Evolutionary conservation across 257 asterid species (phyloP).

Genomic region (Fraxinus americana): DNA sequence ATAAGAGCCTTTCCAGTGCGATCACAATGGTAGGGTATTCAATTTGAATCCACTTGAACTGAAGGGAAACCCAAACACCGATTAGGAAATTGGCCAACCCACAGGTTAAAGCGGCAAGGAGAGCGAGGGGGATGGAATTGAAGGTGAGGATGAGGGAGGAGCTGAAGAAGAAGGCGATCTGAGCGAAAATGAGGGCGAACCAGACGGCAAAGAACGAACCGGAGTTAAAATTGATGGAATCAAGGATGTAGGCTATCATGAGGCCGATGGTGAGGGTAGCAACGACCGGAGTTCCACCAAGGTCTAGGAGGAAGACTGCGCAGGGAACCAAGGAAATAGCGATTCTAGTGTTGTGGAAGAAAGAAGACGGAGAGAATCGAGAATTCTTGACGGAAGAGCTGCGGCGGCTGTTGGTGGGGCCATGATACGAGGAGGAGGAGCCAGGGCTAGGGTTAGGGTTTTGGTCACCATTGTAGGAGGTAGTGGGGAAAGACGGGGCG

Average conservation of each 20-base stretch:
- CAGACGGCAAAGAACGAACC: constrained; percentile 93
- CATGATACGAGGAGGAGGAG: constrained; percentile 44
- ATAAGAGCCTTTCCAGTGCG: constrained; percentile 84
- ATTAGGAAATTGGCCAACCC: constrained; percentile 76
- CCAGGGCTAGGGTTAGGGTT: constrained; percentile 64
- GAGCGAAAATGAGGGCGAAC: constrained; percentile 83
- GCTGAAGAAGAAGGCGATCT: constrained; percentile 80
- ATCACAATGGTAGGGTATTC: constrained; percentile 89
- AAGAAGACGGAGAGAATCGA: constrained; percentile 65
- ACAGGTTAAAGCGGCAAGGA: constrained; percentile 69
- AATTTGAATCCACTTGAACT: constrained; percentile 96
- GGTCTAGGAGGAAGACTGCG: constrained; percentile 88
- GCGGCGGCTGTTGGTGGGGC: constrained; percentile 34
- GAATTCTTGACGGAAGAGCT: constrained; percentile 56
- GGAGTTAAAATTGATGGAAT: constrained; percentile 75
- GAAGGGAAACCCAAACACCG: constrained; percentile 94
- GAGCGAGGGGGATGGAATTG: constrained; percentile 52
- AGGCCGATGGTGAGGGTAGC: constrained; percentile 74
- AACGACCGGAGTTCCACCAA: constrained; percentile 94
- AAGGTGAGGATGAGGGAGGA: constrained; percentile 61
- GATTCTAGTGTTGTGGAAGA: constrained; percentile 76
- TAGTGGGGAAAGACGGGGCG: constrained; percentile 66
- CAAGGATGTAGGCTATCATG: constrained; percentile 89
- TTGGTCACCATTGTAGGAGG: constrained; percentile 51
- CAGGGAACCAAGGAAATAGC: constrained; percentile 84